phyloP scores from a whole-genome alignment of 257 asterid genomes.

The Nicotiana tomentosiformis region DNA sequence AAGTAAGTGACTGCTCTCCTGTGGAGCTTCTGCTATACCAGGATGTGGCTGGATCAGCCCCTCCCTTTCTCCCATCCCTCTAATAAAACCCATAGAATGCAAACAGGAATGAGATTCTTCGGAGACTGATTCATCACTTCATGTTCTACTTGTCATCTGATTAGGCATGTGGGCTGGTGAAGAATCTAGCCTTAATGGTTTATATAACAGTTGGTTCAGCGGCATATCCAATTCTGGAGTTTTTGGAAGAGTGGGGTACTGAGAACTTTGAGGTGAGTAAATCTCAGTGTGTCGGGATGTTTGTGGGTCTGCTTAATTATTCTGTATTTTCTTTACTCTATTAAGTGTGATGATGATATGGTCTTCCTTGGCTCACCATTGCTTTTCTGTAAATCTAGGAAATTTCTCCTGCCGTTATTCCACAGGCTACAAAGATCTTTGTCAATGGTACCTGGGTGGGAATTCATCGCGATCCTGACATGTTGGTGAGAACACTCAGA shows the following conservation, averaged over 20 bases:
- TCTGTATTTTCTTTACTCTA: neutral
- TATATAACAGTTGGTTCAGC: constrained; percentile 98
- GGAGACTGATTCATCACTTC: neutral
- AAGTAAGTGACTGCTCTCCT: constrained; percentile 39
- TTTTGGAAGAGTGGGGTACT: constrained; percentile 98
- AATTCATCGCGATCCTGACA: constrained; percentile 94
- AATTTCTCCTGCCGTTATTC: constrained; percentile 96
- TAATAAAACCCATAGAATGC: neutral
- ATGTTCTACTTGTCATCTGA: constrained; percentile 12
- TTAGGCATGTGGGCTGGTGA: constrained; percentile 97
- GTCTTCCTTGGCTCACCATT: neutral
- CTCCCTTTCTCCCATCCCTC: neutral
- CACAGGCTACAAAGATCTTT: constrained; percentile 86
- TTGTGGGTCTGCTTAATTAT: constrained; percentile 8
- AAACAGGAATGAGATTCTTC: neutral
- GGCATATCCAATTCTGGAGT: constrained; percentile 91
- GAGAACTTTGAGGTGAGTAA: constrained; percentile 87
- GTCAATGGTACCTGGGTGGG: constrained; percentile 99
- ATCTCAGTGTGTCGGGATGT: constrained; percentile 3
- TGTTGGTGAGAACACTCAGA: constrained; percentile 90
- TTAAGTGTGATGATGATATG: constrained; percentile 7
- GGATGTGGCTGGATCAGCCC: neutral
- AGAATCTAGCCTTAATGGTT: constrained; percentile 97
- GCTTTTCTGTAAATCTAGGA: constrained; percentile 42
- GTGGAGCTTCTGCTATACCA: constrained; percentile 1